Conservation (phyloP, 768 basidiomycete species). For the Omphalotus guepiniiformis region DNA sequence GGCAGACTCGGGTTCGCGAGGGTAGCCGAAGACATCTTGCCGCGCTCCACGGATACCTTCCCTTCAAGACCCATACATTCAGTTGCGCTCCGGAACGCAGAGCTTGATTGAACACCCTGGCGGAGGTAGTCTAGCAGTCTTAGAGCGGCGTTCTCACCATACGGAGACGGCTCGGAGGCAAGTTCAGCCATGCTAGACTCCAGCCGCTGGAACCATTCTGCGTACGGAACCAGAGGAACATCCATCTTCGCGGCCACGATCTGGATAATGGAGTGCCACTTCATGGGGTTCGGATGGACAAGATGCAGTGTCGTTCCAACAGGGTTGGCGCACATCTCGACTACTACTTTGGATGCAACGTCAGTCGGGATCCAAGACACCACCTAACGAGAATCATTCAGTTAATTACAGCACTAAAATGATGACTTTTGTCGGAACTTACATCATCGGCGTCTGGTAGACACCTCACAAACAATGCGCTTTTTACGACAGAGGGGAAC, state of each 20-base stretch:
- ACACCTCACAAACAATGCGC: slow-evolving; percentile 19
- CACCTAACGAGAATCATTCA: slow-evolving; percentile 8
- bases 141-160: background rate
- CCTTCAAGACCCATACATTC: background rate
- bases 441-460: slow-evolving; percentile 28
- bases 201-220: slow-evolving; percentile 25
- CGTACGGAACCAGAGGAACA: slow-evolving; percentile 26
- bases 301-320: slow-evolving; percentile 21
- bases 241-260: slow-evolving; percentile 15
- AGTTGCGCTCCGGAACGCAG: background rate
- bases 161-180: background rate
- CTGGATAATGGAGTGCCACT: slow-evolving; percentile 18
- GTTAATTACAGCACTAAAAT: background rate
- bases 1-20: background rate
- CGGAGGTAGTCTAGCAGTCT: background rate
- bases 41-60: background rate
- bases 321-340: slow-evolving; percentile 20
- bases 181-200: slow-evolving; percentile 10
- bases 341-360: slow-evolving; percentile 24
- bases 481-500: slow-evolving; percentile 34
- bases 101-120: background rate
- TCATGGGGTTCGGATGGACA: slow-evolving; percentile 27
- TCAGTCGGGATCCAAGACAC: slow-evolving; percentile 24
- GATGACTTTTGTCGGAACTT: slow-evolving; percentile 11
- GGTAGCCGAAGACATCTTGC: background rate